Base-by-base conservation (phyloP, 148 eudicot genomes). In the Rhododendron ferrugineum region DNA sequence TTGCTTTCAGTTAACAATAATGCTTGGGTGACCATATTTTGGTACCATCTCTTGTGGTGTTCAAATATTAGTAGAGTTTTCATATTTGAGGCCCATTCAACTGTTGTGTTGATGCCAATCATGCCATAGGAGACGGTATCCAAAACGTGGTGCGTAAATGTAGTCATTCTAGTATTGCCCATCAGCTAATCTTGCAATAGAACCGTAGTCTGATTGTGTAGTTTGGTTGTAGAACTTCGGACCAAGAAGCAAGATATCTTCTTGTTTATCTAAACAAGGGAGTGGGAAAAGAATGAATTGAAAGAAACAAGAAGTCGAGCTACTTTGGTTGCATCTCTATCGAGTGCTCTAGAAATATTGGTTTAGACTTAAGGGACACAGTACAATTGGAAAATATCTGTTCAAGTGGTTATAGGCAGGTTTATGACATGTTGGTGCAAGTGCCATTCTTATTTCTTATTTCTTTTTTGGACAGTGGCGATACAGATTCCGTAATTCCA, bases 401-500 rank as follows among this genome's bases (percentile, higher is more conserved):
- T 46, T 47, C 54, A 46, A 30, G 20, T 47, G 54, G 84, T 30
- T 26, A 46, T 70, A 64, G 28, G 54, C 62, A 68, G 44, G 60
- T 70, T 66, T 22, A 50, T 74, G 16, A 22, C 2, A 26, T 50
- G 5, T 50, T 75, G 50, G 54, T 84, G 2, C 54, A 18, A 20
- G 30, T 76, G 8, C 72, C 47, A 44, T 62, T 58, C 72, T 66
- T 10, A 66, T 66, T 66, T 66, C 30, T 66, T 11, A 0, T 90
- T 68, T 85, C 0, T 72, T 64, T 74, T 81, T 76, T 37, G 77
- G 81, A 80, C 92, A 97, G 99, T 83, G 99, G 99, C 52, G 98
- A 97, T 78, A 93, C 98, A 28, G 98, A 95, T 90, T 90, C 99
- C 81, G 94, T 97, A 13, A 87, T 97, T 82, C 99, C 99, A 7